phyloP scores from a whole-genome alignment of 2,329 filamentous ascomycete genomes.

The Claviceps paspali region DNA sequence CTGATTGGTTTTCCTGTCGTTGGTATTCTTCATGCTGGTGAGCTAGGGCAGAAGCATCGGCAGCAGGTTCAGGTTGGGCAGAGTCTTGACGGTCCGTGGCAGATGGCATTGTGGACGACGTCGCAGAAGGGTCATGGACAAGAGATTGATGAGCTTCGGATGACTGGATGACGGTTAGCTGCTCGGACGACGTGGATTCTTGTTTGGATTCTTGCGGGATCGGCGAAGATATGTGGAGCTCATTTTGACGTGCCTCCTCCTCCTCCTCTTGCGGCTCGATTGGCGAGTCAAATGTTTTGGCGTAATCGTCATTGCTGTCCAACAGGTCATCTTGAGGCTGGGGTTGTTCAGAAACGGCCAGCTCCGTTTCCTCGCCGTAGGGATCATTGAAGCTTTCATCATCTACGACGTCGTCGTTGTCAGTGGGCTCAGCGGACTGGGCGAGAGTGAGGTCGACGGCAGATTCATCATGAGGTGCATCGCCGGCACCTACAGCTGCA shows the following conservation, averaged over 20 bases:
- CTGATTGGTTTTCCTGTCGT: slow-evolving; percentile 7
- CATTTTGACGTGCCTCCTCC: slow-evolving; percentile 20
- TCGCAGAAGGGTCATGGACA: slow-evolving; percentile 18
- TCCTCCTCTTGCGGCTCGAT: slow-evolving; percentile 21
- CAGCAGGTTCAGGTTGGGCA: slow-evolving; percentile 6
- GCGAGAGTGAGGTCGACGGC: slow-evolving; percentile 17
- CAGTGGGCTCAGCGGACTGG: slow-evolving; percentile 17
- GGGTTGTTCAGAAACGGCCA: slow-evolving; percentile 6
- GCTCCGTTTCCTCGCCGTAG: slow-evolving; percentile 26
- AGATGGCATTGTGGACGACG: slow-evolving; percentile 6
- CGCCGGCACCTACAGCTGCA: slow-evolving; percentile 15
- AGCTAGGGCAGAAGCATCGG: slow-evolving; percentile 11
- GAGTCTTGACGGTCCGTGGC: slow-evolving; percentile 10
- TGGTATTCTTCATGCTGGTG: slow-evolving; percentile 11
- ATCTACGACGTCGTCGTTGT: slow-evolving; percentile 24
- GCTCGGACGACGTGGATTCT: slow-evolving; percentile 25
- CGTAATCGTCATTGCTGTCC: slow-evolving; percentile 32
- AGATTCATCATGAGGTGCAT: slow-evolving; percentile 13
- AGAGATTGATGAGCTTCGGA: slow-evolving; percentile 16
- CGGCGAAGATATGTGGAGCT: slow-evolving; percentile 28
- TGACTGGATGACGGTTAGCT: slow-evolving; percentile 17
- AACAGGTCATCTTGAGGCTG: slow-evolving; percentile 16
- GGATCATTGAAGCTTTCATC: slow-evolving; percentile 33
- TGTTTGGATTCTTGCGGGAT: slow-evolving; percentile 26
- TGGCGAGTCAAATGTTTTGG: slow-evolving; percentile 35